Evolutionary conservation across 2,329 filamentous ascomycete species (phyloP).

Genomic region (Teratosphaeria zuluensis): DNA sequence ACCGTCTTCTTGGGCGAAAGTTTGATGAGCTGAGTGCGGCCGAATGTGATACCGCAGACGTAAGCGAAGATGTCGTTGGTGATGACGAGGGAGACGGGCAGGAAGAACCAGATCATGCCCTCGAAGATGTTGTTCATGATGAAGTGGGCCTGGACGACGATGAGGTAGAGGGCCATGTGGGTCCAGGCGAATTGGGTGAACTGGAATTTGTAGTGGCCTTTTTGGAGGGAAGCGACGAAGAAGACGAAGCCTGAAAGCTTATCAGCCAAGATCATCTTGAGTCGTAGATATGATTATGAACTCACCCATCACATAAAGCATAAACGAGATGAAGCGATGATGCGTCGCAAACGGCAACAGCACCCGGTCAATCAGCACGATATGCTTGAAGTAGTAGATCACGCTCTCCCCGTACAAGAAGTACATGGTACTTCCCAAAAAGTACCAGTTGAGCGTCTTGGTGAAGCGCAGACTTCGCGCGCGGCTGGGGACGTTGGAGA

Average conservation of each 20-base stretch:
- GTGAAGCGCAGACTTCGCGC: constrained; percentile 86
- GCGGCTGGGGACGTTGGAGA: constrained; percentile 85
- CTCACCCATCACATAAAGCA: constrained; percentile 92
- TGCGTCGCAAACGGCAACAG: constrained; percentile 89
- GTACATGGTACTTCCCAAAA: constrained; percentile 98
- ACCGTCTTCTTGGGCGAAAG: constrained; percentile 98
- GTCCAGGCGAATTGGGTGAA: constrained; percentile 99
- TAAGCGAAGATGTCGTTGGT: constrained; percentile 99
- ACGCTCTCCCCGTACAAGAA: constrained; percentile 97
- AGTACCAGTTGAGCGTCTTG: constrained; percentile 98
- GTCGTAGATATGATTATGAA: constrained; percentile 6
- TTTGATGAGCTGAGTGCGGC: constrained; percentile 92
- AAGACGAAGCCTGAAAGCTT: constrained; percentile 79
- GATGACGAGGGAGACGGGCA: constrained; percentile 88
- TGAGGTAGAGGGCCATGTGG: constrained; percentile 96
- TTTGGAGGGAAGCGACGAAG: constrained; percentile 89
- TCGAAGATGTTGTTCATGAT: constrained; percentile 99
- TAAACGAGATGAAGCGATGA: constrained; percentile 97
- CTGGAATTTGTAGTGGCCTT: constrained; percentile 95
- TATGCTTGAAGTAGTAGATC: constrained; percentile 99
- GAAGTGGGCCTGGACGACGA: constrained; percentile 96
- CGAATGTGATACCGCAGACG: constrained; percentile 93
- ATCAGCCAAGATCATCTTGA: neutral
- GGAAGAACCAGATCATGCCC: constrained; percentile 99
- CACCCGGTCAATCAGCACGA: constrained; percentile 87